These are phyloP conservation scores for Meyerozyma smithsonii DNA, from an alignment of 1,139 yeast genomes.

Conservation along the genomic window DNA sequence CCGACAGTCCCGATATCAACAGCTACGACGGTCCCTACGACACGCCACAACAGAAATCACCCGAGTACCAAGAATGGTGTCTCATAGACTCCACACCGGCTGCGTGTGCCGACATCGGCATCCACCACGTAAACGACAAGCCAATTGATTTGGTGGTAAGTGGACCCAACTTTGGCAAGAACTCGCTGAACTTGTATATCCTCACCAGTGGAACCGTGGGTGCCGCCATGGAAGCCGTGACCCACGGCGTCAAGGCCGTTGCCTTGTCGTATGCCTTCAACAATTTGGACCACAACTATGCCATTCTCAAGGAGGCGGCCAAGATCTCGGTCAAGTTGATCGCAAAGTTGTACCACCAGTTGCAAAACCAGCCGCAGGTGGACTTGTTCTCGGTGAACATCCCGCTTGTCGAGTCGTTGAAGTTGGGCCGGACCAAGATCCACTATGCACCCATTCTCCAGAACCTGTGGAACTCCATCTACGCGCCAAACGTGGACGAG, in stretches of 20 bases:
- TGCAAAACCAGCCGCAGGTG: conserved; percentile 43
- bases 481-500: conserved; percentile 23
- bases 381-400: conserved; percentile 83
- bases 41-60: conserved; percentile 30
- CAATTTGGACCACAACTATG: conserved; percentile 47
- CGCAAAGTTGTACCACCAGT: conserved; percentile 50
- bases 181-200: conserved; percentile 84
- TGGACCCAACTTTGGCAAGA: conserved; percentile 95
- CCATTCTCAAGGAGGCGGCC: conserved; percentile 62
- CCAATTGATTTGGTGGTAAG: conserved; percentile 83
- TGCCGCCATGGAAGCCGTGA: conserved; percentile 92
- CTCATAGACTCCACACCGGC: conserved; percentile 93
- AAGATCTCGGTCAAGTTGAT: conserved; percentile 60
- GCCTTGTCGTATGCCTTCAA: conserved; percentile 83
- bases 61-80: conserved; percentile 69
- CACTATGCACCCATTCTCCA: conserved; percentile 72
- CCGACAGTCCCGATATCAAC: conserved; percentile 29
- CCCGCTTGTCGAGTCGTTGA: conserved; percentile 57
- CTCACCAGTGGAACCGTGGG: conserved; percentile 96
- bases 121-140: conserved; percentile 58
- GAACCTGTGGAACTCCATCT: conserved; percentile 72
- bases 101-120: conserved; percentile 87
- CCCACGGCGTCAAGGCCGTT: conserved; percentile 69
- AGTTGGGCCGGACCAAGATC: conserved; percentile 51
- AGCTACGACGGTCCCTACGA: conserved; percentile 67